Evolutionary conservation across 352 stramenopile genomes (phyloP).

Genomic region (Phytophthora cryptogea): DNA sequence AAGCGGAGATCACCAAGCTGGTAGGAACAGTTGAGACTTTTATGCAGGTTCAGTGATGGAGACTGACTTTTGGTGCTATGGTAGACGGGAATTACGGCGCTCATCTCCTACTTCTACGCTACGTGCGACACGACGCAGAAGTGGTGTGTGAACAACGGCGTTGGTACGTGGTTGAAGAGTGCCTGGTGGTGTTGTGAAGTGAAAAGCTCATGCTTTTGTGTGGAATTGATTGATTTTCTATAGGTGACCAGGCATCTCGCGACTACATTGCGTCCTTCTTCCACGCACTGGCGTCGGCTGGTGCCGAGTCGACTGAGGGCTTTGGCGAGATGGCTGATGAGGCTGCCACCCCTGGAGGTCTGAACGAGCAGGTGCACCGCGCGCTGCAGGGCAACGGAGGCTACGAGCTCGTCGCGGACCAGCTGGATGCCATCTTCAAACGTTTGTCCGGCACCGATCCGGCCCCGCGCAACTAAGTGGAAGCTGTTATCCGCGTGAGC

Average conservation of each 20-base stretch:
- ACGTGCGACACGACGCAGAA: conserved; percentile 83
- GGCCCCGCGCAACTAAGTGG: conserved; percentile 46
- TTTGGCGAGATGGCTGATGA: conserved; percentile 89
- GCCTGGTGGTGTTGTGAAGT: not conserved
- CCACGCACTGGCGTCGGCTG: conserved; percentile 74
- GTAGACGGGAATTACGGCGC: conserved; percentile 75
- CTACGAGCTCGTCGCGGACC: conserved; percentile 82
- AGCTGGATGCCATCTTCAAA: conserved; percentile 85
- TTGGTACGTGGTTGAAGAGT: conserved; percentile 51
- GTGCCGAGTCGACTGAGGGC: conserved; percentile 65
- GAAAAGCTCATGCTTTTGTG: not conserved
- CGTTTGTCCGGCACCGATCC: conserved; percentile 72
- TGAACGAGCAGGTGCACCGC: conserved; percentile 87
- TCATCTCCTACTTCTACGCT: conserved; percentile 89
- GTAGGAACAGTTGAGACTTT: conserved; percentile 22
- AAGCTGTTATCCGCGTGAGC: conserved; percentile 2
- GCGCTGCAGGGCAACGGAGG: conserved; percentile 64
- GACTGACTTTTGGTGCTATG: conserved; percentile 9
- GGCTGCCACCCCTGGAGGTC: conserved; percentile 73
- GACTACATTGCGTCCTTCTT: conserved; percentile 88
- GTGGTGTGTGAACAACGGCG: conserved; percentile 87
- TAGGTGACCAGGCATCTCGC: conserved; percentile 69
- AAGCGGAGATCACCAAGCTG: conserved; percentile 84
- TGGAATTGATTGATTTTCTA: not conserved
- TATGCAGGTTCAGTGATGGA: not conserved